Percentiles rank a stretch among this genome's conserved stretches.
Evolutionary conservation across 2,329 filamentous ascomycete species (phyloP).

Genomic region (Lachnellula hyalina): DNA sequence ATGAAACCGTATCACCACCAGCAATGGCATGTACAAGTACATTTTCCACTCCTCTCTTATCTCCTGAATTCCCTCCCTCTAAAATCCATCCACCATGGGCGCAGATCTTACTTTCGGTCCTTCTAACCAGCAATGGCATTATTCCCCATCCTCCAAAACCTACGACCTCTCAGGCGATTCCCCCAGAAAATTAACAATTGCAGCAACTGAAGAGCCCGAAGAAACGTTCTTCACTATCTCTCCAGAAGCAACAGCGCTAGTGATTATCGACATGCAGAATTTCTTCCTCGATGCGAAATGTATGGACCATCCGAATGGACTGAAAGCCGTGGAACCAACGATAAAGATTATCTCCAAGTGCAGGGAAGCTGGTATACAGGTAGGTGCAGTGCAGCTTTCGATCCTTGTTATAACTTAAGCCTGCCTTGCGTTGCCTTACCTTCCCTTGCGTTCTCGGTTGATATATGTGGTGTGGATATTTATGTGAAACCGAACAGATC

Average conservation of each 20-base stretch:
- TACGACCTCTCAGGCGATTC: slow-evolving; percentile 18
- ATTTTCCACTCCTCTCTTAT: no score
- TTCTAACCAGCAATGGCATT: slow-evolving; percentile 16
- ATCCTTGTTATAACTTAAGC: no score
- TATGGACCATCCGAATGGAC: slow-evolving; percentile 37
- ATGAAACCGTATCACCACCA: no score
- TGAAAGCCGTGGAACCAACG: slow-evolving; percentile 37
- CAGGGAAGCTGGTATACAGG: slow-evolving; percentile 44
- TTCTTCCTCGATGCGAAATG: slow-evolving; percentile 43
- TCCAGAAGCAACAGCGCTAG: slow-evolving; percentile 39
- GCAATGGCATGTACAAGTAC: no score
- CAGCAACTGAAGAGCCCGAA: slow-evolving; percentile 27
- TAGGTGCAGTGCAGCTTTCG: slow-evolving; percentile 11
- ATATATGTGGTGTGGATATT: no score
- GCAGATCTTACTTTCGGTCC: slow-evolving; percentile 17
- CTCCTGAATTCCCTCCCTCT: not conserved
- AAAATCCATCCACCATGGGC: slow-evolving; percentile 3
- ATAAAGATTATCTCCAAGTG: slow-evolving; percentile 41
- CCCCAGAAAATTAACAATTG: slow-evolving; percentile 18
- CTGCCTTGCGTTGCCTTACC: not conserved
- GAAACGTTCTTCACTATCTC: slow-evolving; percentile 35
- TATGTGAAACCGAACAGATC: slow-evolving; percentile 26
- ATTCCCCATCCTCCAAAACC: slow-evolving; percentile 11
- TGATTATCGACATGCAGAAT: slow-evolving; percentile 51
- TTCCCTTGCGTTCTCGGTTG: not conserved